Conservation (phyloP, 148 eudicot genomes). For the Limonium bicolor region DNA sequence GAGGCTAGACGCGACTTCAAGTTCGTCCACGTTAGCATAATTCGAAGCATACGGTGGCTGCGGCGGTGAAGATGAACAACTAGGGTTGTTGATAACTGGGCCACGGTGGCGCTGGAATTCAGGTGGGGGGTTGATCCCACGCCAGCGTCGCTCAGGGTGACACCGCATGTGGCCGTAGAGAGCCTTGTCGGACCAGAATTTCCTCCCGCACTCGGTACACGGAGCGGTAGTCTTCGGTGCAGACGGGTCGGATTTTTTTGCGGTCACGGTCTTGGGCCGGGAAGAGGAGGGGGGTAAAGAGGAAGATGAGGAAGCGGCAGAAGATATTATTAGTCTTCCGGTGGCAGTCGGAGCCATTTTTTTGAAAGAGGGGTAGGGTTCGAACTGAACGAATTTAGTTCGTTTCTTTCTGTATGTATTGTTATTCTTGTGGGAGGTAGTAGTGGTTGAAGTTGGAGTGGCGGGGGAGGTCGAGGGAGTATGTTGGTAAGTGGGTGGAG, state of each 20-base stretch:
- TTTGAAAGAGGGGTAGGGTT: too few species aligned
- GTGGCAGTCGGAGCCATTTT: too few species aligned
- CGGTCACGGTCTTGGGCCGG: constrained; percentile 10
- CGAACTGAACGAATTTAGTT: too few species aligned
- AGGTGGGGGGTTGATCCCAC: constrained; percentile 85
- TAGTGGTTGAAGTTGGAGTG: too few species aligned
- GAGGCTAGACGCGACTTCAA: constrained; percentile 44
- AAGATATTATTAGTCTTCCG: too few species aligned
- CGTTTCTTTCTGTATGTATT: too few species aligned
- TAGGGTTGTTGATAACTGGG: neutral
- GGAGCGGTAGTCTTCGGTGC: constrained; percentile 66
- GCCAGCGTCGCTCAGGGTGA: constrained; percentile 92
- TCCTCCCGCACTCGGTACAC: constrained; percentile 74
- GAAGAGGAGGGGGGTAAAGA: constrained; percentile 1
- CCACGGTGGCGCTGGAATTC: constrained; percentile 16
- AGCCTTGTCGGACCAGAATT: constrained; percentile 81
- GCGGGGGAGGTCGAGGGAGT: too few species aligned
- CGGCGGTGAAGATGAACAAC: too few species aligned
- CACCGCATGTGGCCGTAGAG: constrained; percentile 97
- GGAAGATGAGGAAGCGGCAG: constrained; percentile 7
- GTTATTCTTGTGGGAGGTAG: too few species aligned
- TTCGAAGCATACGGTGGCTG: too few species aligned
- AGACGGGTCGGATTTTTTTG: constrained; percentile 43
- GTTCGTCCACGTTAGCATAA: too few species aligned
- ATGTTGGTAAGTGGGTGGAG: too few species aligned